Conservation (phyloP, 352 stramenopile species). For the Sclerospora graminicola region DNA sequence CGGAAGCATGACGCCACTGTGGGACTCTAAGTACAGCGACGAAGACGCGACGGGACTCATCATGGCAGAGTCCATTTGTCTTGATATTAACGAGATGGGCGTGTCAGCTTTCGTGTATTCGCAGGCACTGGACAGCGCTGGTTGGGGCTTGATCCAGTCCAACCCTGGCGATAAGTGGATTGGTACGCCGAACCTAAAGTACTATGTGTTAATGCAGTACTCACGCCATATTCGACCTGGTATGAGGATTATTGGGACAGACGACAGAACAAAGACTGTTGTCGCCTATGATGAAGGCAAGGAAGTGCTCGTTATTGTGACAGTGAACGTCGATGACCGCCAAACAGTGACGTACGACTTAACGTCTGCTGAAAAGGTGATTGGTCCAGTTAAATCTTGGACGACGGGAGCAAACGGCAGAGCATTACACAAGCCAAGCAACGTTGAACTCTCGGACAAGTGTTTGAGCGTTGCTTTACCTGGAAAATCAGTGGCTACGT, state of each 20-base stretch:
- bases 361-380: slow-evolving; percentile 19
- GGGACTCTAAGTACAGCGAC: slow-evolving; percentile 55
- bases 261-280: slow-evolving; percentile 31
- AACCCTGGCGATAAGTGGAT: slow-evolving; percentile 28
- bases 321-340: slow-evolving; percentile 25
- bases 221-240: slow-evolving; percentile 50
- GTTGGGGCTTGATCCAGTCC: slow-evolving; percentile 43
- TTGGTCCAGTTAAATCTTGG: slow-evolving; percentile 23
- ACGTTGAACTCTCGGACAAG: slow-evolving; percentile 17
- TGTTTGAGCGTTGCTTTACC: slow-evolving; percentile 22
- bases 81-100: slow-evolving; percentile 50
- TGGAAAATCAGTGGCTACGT: slow-evolving; percentile 29
- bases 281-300: slow-evolving; percentile 24
- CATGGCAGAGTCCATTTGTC: slow-evolving; percentile 35
- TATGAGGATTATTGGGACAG: slow-evolving; percentile 40
- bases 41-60: slow-evolving; percentile 31
- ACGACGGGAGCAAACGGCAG: slow-evolving; percentile 36
- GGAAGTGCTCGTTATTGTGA: no score
- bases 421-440: slow-evolving; percentile 26
- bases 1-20: slow-evolving; percentile 37
- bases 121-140: slow-evolving; percentile 37
- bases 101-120: slow-evolving; percentile 57
- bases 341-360: slow-evolving; percentile 33
- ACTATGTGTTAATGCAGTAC: slow-evolving; percentile 41
- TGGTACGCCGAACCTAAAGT: slow-evolving; percentile 15